These are phyloP conservation scores for Penicillium capsulatum DNA, from an alignment of 2,329 filamentous ascomycete species.

Conservation along the genomic window DNA sequence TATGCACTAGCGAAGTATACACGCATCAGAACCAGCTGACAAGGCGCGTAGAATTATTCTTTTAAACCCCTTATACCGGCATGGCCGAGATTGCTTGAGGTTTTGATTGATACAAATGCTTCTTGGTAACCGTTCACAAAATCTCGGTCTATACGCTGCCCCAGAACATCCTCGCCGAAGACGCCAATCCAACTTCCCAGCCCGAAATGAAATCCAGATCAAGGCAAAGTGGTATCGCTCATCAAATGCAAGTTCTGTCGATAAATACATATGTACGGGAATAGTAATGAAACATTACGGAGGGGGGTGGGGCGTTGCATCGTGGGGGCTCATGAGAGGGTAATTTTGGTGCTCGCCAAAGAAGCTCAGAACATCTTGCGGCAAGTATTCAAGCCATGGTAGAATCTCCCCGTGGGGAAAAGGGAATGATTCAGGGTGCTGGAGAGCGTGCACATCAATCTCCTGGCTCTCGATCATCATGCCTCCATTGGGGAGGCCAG, in stretches of 20 bases:
- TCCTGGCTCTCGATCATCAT: constrained; percentile 75
- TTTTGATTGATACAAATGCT: too few species aligned
- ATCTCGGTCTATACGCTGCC: constrained; percentile 6
- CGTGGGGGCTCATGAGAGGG: constrained; percentile 30
- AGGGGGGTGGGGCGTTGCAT: constrained; percentile 21
- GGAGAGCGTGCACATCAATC: constrained; percentile 65
- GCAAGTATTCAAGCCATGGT: constrained; percentile 71
- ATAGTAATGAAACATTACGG: constrained; percentile 13
- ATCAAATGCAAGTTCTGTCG: constrained; percentile 9
- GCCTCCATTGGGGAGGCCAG: constrained; percentile 19
- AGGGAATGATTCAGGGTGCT: constrained; percentile 38
- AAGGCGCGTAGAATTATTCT: too few species aligned
- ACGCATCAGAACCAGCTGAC: too few species aligned
- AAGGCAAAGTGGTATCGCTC: background rate
- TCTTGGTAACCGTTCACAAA: too few species aligned
- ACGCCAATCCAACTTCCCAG: constrained; percentile 3
- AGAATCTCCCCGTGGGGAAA: constrained; percentile 58
- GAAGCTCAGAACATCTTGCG: constrained; percentile 60
- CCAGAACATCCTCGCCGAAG: constrained; percentile 1
- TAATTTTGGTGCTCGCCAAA: constrained; percentile 43
- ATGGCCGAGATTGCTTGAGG: too few species aligned
- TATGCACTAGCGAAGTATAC: too few species aligned
- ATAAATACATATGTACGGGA: constrained; percentile 17
- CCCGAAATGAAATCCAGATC: constrained; percentile 3
- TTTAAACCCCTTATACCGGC: too few species aligned